Base-by-base conservation (phyloP, 2,329 filamentous ascomycete genomes). In the Fusarium succisae region DNA sequence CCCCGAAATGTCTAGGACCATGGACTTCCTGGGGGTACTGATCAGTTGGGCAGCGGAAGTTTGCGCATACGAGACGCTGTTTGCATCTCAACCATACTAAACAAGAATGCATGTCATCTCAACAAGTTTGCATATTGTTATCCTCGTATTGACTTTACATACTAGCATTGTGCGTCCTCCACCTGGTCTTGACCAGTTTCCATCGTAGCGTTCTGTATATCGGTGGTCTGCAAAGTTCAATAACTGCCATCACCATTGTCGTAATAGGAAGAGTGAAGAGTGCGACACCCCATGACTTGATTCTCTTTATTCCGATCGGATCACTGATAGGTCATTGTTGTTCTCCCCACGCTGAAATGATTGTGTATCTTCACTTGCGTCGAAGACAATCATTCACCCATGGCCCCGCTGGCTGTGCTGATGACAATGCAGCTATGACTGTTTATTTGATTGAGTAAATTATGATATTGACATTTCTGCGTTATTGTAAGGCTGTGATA, bases 221-320 rank as follows among this genome's bases (percentile, higher is more conserved):
- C 24, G 59, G 28, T n/a, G 66, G 55, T 59, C 43, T 15, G 28
- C 41, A 26, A 58, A n/a, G 7, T 26, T 28, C 26, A 17, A 24
- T 17, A 30, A 38, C 24, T 35, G n/a, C 38, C 24, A 22, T 54
- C n/a, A 11, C 35, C 47, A 35, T 20, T 55, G 30, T 43, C 41
- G 24, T 12, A 59, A 26, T 8, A n/a, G n/a, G 35, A 14, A 38
- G 24, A 39, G 57, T 68, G 24, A 14, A 38, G 24, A 43, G 63
- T 59, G 53, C 24, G 26, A 43, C 53, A 53, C 32, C 47, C 59
- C 28, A 30, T 55, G 26, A 9, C 41, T 12, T n/a, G 10, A 17
- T 51, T 57, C 26, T 17, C 20, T 10, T n/a, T 30, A 41, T 54
- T 60, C 66, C 57, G 66, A 57, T 71, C 67, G 70, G 70, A 20